Conservation (phyloP, 345 rosid species). For the Laguncularia racemosa region DNA sequence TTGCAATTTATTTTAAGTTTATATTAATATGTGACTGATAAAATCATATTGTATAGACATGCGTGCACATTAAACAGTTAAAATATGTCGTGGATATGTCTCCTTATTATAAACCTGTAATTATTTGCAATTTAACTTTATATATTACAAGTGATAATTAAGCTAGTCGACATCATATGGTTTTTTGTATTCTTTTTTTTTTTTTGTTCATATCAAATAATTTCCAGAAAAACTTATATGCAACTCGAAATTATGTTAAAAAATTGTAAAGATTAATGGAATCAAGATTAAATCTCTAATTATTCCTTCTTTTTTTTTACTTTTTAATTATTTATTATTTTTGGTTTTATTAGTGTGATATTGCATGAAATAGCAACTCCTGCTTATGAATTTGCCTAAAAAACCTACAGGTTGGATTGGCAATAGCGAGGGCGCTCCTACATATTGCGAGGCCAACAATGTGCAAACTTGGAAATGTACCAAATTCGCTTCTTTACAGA, state of each 20-base stretch:
- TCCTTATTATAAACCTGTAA: too few relatives aligned
- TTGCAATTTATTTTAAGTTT: too few relatives aligned
- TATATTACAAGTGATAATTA: too few relatives aligned
- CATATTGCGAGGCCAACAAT: constrained; percentile 61
- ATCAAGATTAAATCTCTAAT: not conserved
- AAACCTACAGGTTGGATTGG: constrained; percentile 34
- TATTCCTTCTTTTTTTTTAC: not conserved
- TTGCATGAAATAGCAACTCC: not conserved
- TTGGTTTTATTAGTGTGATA: too few relatives aligned
- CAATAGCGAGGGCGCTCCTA: constrained; percentile 46
- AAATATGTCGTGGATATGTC: too few relatives aligned
- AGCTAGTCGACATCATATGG: not conserved
- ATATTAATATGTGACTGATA: too few relatives aligned
- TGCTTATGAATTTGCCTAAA: not conserved
- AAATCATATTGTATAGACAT: too few relatives aligned
- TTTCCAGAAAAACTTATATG: not conserved
- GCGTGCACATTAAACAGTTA: too few relatives aligned
- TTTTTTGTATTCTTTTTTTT: too few relatives aligned
- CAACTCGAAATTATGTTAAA: too few relatives aligned
- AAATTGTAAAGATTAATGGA: too few relatives aligned
- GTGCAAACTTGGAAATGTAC: constrained; percentile 55
- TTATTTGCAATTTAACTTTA: too few relatives aligned
- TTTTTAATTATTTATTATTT: not conserved
- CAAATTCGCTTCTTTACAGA: constrained; percentile 41
- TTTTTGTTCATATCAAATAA: not conserved